phyloP scores from a whole-genome alignment of 2,329 filamentous ascomycete species.

The Penicillium sp. region DNA sequence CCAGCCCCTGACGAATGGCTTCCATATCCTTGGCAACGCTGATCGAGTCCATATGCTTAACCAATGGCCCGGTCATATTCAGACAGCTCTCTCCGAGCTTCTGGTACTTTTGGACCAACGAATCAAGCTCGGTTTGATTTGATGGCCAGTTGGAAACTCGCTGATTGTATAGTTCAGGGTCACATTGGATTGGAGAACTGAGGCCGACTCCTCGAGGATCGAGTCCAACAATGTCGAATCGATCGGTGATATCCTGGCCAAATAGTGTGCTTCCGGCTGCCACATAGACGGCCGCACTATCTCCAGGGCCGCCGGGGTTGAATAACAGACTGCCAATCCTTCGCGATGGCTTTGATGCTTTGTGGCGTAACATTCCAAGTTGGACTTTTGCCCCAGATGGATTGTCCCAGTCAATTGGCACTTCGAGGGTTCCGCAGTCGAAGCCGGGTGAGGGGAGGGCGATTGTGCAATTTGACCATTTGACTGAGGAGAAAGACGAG shows the following conservation, averaged over 20 bases:
- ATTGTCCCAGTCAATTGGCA: not conserved
- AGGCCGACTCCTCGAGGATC: conserved; percentile 48
- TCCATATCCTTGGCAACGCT: conserved; percentile 38
- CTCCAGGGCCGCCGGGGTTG: not conserved
- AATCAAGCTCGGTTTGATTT: conserved; percentile 15
- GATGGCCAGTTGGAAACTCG: conserved; percentile 15
- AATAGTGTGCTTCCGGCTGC: not conserved
- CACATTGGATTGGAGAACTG: conserved; percentile 44
- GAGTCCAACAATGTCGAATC: conserved; percentile 47
- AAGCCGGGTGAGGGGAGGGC: not conserved
- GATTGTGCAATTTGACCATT: not conserved
- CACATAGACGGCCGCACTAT: not conserved
- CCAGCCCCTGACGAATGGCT: conserved; percentile 36
- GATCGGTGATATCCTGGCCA: not conserved
- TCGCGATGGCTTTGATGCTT: not conserved
- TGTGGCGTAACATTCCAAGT: not conserved
- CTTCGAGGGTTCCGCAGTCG: not conserved
- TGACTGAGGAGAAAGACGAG: not conserved
- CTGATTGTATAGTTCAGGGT: conserved; percentile 39
- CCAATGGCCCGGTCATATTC: conserved; percentile 40
- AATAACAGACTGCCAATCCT: not conserved
- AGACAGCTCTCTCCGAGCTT: conserved; percentile 44
- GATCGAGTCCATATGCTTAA: conserved; percentile 48
- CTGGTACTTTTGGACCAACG: conserved; percentile 42
- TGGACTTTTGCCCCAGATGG: not conserved